phyloP scores from a whole-genome alignment of 768 basidiomycete genomes.

The Pisolithus sp. region DNA sequence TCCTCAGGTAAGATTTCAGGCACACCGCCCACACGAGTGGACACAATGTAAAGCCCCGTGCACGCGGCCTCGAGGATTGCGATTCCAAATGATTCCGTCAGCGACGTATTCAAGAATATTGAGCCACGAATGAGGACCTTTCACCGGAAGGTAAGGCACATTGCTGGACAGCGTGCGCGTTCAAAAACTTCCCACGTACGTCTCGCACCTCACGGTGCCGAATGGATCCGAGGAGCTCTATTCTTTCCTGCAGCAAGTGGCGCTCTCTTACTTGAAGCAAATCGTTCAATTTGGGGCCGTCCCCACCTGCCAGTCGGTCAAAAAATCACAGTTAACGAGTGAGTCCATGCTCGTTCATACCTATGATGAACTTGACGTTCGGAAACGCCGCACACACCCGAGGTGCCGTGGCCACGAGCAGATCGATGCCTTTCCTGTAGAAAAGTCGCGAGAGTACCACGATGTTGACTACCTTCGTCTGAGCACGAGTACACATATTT shows the following conservation, averaged over 20 bases:
- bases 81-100: constrained; percentile 96
- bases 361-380: constrained; percentile 83
- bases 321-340: background rate
- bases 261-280: constrained; percentile 94
- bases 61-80: constrained; percentile 97
- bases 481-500: background rate
- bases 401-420: constrained; percentile 88
- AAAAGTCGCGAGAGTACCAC: constrained; percentile 86
- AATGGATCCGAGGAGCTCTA: constrained; percentile 83
- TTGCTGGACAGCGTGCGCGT: background rate
- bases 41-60: constrained; percentile 89
- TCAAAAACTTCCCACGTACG: constrained; percentile 36
- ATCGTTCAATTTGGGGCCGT: constrained; percentile 93
- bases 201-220: constrained; percentile 76
- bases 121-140: constrained; percentile 83
- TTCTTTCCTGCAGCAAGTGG: constrained; percentile 80
- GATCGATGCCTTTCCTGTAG: constrained; percentile 94
- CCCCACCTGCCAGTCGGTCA: constrained; percentile 58
- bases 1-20: constrained; percentile 91
- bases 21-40: constrained; percentile 90
- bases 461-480: constrained; percentile 63
- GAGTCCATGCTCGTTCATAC: constrained; percentile 33
- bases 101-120: constrained; percentile 91
- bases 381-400: constrained; percentile 82
- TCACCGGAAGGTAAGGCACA: background rate